Evolutionary conservation across 768 basidiomycete genomes (phyloP).

Genomic region (Lactarius sanguifluus): DNA sequence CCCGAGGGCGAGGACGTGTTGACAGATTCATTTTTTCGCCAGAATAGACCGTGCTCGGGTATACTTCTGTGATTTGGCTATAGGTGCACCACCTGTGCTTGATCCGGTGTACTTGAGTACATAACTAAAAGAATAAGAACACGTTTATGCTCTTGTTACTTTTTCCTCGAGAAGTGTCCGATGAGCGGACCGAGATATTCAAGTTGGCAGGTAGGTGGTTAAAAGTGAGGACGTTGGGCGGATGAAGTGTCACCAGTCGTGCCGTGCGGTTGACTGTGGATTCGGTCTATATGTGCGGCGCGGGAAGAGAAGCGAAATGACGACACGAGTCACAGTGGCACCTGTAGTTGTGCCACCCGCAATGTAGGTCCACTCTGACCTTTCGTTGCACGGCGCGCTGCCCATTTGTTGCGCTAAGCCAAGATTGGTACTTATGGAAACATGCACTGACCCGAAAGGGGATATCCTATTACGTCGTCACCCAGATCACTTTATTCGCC

Average conservation of each 20-base stretch:
- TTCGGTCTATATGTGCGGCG: not conserved
- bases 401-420: not conserved
- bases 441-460: not conserved
- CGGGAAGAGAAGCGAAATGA: slow-evolving; percentile 4
- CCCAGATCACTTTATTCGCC: not conserved
- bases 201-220: not conserved
- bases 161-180: not conserved
- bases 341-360: slow-evolving; percentile 8
- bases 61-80: slow-evolving; percentile 16
- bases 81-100: slow-evolving; percentile 20
- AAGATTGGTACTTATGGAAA: not conserved
- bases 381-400: not conserved
- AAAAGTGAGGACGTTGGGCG: not conserved
- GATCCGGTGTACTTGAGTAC: slow-evolving; percentile 20
- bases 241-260: not conserved
- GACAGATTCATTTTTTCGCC: not conserved
- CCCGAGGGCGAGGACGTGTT: not conserved
- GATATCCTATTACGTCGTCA: slow-evolving; percentile 18
- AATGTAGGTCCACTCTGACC: not conserved
- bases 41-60: slow-evolving; percentile 2
- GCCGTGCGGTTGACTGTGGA: not conserved
- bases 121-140: slow-evolving; percentile 3
- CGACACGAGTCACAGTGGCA: not conserved
- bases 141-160: not conserved
- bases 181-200: not conserved